Evolutionary conservation across 1,284 basidiomycete species (phyloP).

Genomic region (Naganishia albida): DNA sequence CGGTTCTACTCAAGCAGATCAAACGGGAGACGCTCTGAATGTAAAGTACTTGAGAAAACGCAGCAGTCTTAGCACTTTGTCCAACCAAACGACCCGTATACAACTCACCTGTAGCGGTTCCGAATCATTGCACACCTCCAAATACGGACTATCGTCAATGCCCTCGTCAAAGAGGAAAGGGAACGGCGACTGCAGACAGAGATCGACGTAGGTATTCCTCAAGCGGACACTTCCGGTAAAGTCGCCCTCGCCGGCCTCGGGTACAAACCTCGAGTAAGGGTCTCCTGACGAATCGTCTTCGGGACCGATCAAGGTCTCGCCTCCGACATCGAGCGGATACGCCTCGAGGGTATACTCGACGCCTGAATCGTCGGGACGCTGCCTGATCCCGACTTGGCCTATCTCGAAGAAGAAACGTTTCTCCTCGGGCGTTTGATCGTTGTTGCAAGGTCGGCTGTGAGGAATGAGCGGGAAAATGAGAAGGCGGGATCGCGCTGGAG

Average conservation of each 20-base stretch:
- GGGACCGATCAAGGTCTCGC: not conserved
- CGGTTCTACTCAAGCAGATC: no score
- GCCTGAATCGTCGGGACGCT: not conserved
- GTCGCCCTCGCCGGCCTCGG: not conserved
- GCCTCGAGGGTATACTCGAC: not conserved
- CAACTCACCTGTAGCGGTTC: not conserved
- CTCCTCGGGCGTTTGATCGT: not conserved
- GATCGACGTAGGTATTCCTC: not conserved
- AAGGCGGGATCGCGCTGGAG: not conserved
- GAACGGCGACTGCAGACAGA: not conserved
- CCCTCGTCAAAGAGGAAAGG: not conserved
- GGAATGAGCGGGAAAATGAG: not conserved
- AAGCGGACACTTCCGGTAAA: not conserved
- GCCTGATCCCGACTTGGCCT: not conserved
- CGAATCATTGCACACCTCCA: not conserved
- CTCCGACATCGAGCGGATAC: not conserved
- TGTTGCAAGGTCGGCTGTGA: not conserved
- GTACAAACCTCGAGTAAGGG: not conserved
- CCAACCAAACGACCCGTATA: no score
- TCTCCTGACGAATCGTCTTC: not conserved
- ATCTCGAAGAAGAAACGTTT: not conserved
- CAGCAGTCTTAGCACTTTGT: no score
- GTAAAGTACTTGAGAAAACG: no score
- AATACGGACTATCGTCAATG: not conserved
- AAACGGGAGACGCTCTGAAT: no score